Evolutionary conservation across 495 filamentous ascomycete species (phyloP), one percentile per base, ranked within the genome.

Genomic region (Aspergillus biplanus): DNA sequence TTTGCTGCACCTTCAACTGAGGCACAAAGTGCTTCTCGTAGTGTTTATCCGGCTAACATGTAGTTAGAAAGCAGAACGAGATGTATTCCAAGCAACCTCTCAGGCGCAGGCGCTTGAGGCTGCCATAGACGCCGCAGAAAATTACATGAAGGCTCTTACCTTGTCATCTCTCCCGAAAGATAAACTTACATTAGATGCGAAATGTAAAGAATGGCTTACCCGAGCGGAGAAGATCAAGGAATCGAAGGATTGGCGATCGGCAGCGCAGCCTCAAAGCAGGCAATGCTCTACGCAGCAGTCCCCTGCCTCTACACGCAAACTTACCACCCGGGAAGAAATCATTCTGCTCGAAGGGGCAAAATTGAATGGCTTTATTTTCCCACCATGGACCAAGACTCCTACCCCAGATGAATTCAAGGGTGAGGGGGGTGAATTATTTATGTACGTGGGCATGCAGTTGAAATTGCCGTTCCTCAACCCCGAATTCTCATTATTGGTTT

Each of bases 321-420:
- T 90, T 55, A 83, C 91, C 7, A 89, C 82, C 5, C 80, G 84
- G 31, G 96, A 98, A 67, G 80, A 95, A 67, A 89, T 90, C 18
- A 87, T 97, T 34, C 74, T 97, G 7, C 79, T 92, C 9, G 87
- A 89, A 63, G 85, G 86, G 3, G 92, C 92, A 13, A 89, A 87
- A 56, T 75, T 99, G 9, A 90, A 96, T 70, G 90, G 90, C 7
- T 89, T 85, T 63, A 79, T 85, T 5, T 98, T 96, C 67, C 92
- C 88, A 8, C 92, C 91, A 5, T 99, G 95, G 95, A 79, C 83
- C 15, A 72, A 73, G 12, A 69, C 84, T 33, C 91, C 92, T 0
- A 69, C 69, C 7, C 47, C 78, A 0, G 67, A 75, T 5, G 82
- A 87, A 32, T 93, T 93, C 66, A 62, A 74, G 33, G 62, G 76